Percentiles rank a stretch among this genome's conserved stretches.
Evolutionary conservation across 176 grass and related monocot genomes (phyloP).

Genomic region (Zea luxurians): DNA sequence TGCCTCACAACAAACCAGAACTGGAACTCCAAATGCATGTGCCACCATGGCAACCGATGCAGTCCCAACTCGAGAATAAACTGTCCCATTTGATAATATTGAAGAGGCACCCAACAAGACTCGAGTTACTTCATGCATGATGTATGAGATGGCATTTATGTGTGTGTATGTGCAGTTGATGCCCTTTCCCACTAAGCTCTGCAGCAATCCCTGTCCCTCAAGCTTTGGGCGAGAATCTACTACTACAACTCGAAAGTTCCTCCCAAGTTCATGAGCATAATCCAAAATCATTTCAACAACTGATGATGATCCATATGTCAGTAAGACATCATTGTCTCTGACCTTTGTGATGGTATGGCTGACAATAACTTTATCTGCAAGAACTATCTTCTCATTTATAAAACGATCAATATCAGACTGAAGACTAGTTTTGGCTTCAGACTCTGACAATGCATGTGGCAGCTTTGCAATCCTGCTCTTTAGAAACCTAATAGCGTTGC

Average conservation of each 20-base stretch:
- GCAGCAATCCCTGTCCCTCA: conserved; percentile 79
- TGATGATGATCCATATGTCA: conserved; percentile 82
- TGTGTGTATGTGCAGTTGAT: conserved; percentile 88
- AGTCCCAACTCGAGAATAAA: conserved; percentile 94
- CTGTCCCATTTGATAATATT: conserved; percentile 84
- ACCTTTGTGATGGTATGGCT: conserved; percentile 83
- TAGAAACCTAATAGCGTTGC: conserved; percentile 84
- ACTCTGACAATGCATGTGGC: conserved; percentile 64
- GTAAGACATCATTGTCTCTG: conserved; percentile 84
- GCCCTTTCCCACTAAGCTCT: conserved; percentile 67
- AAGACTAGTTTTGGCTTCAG: conserved; percentile 77
- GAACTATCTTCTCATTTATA: conserved; percentile 86
- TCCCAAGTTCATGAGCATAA: conserved; percentile 80
- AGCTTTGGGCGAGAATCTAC: conserved; percentile 91
- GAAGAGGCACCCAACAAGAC: conserved; percentile 87
- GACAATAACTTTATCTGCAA: conserved; percentile 86
- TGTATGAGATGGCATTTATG: conserved; percentile 90
- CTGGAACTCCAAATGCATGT: conserved; percentile 77
- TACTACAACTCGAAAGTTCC: conserved; percentile 75
- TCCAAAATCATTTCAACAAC: conserved; percentile 90
- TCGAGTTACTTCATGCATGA: conserved; percentile 90
- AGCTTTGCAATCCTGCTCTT: conserved; percentile 80
- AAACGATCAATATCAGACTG: conserved; percentile 92
- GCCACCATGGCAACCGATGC: conserved; percentile 94
- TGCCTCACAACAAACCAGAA: conserved; percentile 90